Percentiles rank a stretch among this genome's conserved stretches.
Evolutionary conservation across 2,329 filamentous ascomycete species (phyloP).

Genomic region (Calonectria hongkongensis): DNA sequence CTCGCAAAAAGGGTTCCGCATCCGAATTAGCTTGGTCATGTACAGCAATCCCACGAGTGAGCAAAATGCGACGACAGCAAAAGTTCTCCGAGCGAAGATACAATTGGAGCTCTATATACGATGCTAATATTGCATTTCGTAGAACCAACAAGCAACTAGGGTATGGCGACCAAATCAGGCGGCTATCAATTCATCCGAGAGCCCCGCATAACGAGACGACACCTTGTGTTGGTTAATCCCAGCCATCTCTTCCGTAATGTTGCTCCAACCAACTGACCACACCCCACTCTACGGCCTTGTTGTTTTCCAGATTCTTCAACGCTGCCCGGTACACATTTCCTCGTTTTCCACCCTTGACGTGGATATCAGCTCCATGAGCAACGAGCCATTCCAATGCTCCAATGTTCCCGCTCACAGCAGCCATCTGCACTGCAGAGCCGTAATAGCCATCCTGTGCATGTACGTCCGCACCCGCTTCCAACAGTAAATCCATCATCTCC

Average conservation of each 20-base stretch:
- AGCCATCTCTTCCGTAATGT: conserved; percentile 16
- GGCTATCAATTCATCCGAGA: too few species aligned
- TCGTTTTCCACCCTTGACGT: conserved; percentile 12
- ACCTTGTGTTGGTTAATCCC: conserved; percentile 36
- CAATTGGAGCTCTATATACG: neutral
- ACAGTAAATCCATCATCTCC: conserved; percentile 16
- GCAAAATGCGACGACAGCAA: neutral
- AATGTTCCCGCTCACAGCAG: conserved; percentile 18
- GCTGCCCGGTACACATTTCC: conserved; percentile 14
- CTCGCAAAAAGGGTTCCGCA: neutral
- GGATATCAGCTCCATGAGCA: conserved; percentile 7
- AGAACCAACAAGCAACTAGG: too few species aligned
- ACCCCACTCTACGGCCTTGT: conserved; percentile 1
- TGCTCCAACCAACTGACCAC: conserved; percentile 23
- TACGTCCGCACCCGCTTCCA: conserved; percentile 9
- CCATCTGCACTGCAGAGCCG: conserved; percentile 24
- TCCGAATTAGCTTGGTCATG: neutral
- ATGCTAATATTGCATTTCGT: neutral
- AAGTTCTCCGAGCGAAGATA: neutral
- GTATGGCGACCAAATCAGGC: too few species aligned
- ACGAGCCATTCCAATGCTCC: conserved; percentile 15
- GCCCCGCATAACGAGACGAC: neutral
- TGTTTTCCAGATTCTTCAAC: conserved; percentile 16
- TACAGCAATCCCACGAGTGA: neutral
- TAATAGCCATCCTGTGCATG: conserved; percentile 24